These are phyloP conservation scores for Coelastrella sp. DNA, from an alignment of 139 green algal genomes.

Conservation along the genomic window DNA sequence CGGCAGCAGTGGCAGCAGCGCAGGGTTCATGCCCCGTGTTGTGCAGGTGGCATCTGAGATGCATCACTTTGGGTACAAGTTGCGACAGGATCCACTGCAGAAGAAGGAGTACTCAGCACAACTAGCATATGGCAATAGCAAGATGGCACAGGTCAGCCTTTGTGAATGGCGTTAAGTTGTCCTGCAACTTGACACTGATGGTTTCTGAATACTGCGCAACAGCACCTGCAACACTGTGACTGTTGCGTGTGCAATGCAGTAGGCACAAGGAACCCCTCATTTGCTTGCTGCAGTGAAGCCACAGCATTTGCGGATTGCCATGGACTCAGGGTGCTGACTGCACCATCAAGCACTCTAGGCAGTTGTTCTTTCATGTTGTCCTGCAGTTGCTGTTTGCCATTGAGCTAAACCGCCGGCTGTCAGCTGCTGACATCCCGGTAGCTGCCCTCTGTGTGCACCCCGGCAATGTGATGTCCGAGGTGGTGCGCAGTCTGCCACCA, in stretches of 20 bases:
- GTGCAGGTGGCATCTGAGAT: slow-evolving; percentile 77
- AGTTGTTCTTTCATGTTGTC: neutral
- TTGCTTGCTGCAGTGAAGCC: no score
- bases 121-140: slow-evolving; percentile 81
- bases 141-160: slow-evolving; percentile 70
- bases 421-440: neutral
- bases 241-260: no score
- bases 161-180: no score
- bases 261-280: no score
- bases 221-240: no score
- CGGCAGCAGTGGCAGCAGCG: neutral
- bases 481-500: slow-evolving; percentile 79
- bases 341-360: neutral
- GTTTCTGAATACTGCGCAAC: no score
- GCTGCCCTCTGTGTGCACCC: slow-evolving; percentile 79
- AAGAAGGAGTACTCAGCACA: slow-evolving; percentile 49
- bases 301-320: no score
- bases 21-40: slow-evolving; percentile 57
- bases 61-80: slow-evolving; percentile 51
- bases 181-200: no score
- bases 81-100: slow-evolving; percentile 48
- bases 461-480: slow-evolving; percentile 85
- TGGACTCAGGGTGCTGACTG: no score
- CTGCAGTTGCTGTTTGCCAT: slow-evolving; percentile 74
- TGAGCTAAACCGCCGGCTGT: slow-evolving; percentile 62